phyloP scores from a whole-genome alignment of 176 grass and related monocot genomes.

The Rhynchospora pubera region DNA sequence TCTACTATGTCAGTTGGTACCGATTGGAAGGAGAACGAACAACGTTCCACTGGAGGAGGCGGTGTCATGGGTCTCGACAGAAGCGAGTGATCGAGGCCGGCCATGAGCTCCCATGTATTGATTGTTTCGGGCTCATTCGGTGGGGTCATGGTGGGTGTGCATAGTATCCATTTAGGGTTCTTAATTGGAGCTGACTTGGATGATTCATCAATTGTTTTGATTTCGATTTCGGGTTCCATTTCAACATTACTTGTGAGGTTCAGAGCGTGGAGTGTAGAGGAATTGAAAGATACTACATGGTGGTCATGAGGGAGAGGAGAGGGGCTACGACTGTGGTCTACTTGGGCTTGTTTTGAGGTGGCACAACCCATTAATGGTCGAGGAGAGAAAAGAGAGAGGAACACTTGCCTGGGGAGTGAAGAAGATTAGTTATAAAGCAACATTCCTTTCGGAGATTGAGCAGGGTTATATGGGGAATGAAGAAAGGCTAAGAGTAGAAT shows the following conservation, averaged over 20 bases:
- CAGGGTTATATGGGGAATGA: slow-evolving; percentile 48
- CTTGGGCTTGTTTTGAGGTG: slow-evolving; percentile 66
- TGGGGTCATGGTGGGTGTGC: slow-evolving; percentile 83
- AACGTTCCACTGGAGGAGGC: slow-evolving; percentile 33
- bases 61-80: slow-evolving; percentile 22
- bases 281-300: slow-evolving; percentile 58
- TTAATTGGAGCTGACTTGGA: slow-evolving; percentile 9
- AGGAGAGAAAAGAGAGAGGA: neutral
- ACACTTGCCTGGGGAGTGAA: slow-evolving; percentile 6
- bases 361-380: slow-evolving; percentile 65
- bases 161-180: slow-evolving; percentile 25
- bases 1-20: slow-evolving; percentile 4
- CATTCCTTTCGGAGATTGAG: slow-evolving; percentile 29
- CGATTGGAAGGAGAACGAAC: slow-evolving; percentile 79
- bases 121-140: slow-evolving; percentile 88
- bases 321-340: slow-evolving; percentile 46
- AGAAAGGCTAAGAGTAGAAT: slow-evolving; percentile 11
- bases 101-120: slow-evolving; percentile 75
- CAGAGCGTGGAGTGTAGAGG: slow-evolving; percentile 57
- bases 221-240: neutral
- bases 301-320: slow-evolving; percentile 42
- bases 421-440: slow-evolving; percentile 12
- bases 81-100: slow-evolving; percentile 57
- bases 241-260: slow-evolving; percentile 28
- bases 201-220: slow-evolving; percentile 10